Base-by-base conservation (phyloP, 257 asterid species). In the Mentha longifolia region DNA sequence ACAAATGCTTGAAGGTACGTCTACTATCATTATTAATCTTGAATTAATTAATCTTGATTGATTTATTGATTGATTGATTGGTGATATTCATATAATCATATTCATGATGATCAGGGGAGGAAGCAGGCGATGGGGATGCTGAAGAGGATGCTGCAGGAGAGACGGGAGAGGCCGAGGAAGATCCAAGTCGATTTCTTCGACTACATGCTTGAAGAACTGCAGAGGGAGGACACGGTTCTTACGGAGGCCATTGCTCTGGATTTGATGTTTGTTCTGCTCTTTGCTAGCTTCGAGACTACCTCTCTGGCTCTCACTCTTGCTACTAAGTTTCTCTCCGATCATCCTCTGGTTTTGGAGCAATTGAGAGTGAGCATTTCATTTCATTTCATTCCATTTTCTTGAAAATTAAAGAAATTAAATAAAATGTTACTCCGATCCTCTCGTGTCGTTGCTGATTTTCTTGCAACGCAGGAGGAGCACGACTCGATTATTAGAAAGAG, bases 211-310 rank as follows among this genome's bases (percentile, higher is more conserved):
- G 88, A 87, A 64, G 98, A 93, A 79, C 91, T 93, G 28, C 70
- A 80, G 41, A 76, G 83, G 75, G 80, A 87, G 74, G 90, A 85
- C 61, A 87, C 96, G 1, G 58, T 93, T 50, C 88, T 93, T 33
- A 91, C 97, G 0, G 97, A 89, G 78, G 88, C 73, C 16, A 91
- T 93, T 68, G 97, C 95, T 59, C 84, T 91, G 73, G 97, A 91
- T 78, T 91, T 93, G 87, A 93, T 93, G 97, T 93, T 93, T 71
- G 97, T 91, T 67, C 74, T 93, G 65, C 98, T 93, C 70, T 93
- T 93, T 76, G 98, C 97, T 66, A 93, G 97, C 91, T 89, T 83
- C 31, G 98, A 91, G 74, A 93, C 98, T n/a, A 93, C 97, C 71
- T 93, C 98, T n/a, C 67, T 93, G 64, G 97, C 97, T 16, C 81